phyloP scores from a whole-genome alignment of 805 yeast species.

The Nakazawaea holstii region DNA sequence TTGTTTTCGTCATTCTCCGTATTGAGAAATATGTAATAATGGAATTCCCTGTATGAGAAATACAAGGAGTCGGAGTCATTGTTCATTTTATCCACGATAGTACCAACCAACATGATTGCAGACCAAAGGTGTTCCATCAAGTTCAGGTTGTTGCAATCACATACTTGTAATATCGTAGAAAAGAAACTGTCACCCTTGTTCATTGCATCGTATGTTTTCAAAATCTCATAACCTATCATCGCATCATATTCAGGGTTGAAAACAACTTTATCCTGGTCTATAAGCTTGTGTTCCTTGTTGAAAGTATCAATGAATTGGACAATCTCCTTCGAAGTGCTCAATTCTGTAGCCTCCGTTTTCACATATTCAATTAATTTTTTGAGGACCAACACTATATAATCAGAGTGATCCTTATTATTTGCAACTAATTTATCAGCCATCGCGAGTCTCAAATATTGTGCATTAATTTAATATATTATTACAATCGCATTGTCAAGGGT shows the following conservation, averaged over 20 bases:
- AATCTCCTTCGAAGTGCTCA: not conserved
- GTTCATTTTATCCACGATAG: slow-evolving; percentile 19
- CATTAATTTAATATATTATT: not conserved
- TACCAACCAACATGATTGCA: slow-evolving; percentile 17
- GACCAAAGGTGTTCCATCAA: slow-evolving; percentile 10
- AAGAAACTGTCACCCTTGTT: slow-evolving; percentile 23
- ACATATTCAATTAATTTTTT: not conserved
- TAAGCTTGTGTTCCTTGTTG: slow-evolving; percentile 23
- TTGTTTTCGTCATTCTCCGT: slow-evolving; percentile 24
- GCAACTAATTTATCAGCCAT: not conserved
- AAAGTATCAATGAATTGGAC: not conserved
- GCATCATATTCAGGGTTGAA: slow-evolving; percentile 20
- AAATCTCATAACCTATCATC: slow-evolving; percentile 26
- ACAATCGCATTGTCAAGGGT: not conserved
- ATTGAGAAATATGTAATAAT: slow-evolving; percentile 29
- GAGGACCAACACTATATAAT: not conserved
- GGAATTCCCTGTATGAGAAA: slow-evolving; percentile 24
- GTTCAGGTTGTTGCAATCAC: slow-evolving; percentile 15
- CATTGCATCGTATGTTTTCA: slow-evolving; percentile 21
- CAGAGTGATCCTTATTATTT: not conserved
- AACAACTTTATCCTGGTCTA: slow-evolving; percentile 20
- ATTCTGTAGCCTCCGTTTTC: not conserved
- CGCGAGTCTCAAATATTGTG: not conserved
- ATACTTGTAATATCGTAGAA: slow-evolving; percentile 28
- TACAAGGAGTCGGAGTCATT: slow-evolving; percentile 30